Base-by-base conservation (phyloP, 2,329 filamentous ascomycete genomes). In the Cladorrhinum sp. region DNA sequence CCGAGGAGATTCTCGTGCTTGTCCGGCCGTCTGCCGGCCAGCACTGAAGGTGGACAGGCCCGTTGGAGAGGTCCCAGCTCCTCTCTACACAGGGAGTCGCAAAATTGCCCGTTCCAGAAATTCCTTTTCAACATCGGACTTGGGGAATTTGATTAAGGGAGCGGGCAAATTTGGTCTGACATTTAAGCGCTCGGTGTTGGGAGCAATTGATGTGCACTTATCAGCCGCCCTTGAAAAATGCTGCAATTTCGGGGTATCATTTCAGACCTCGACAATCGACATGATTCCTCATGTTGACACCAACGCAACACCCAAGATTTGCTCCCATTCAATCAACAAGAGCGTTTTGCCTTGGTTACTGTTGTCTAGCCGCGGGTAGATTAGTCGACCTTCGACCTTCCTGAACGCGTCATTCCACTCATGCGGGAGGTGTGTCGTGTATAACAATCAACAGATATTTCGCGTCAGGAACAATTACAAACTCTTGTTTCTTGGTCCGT, bases 401-500 rank as follows among this genome's bases (percentile, higher is more conserved):
- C n/a, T n/a, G 3, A 22, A 45, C 41, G 41, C 41, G n/a, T 4
- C 16, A 20, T 45, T 2, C n/a, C 18, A 7, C 41, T 45, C 41
- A 45, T 18, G 41, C 41, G 8, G 41, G 41, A 18, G 41, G 41
- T n/a, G 90, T 92, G 71, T 93, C 90, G 75, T 93, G 90, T 59
- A 93, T 84, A 38, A 92, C 88, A 58, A 93, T 85, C 38, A 93
- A 81, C 51, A 95, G 79, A 74, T 90, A 96, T 70, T 91, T 92
- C 45, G 83, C 71, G 73, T 93, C 91, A 73, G 90, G 90, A 20
- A 93, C 88, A 69, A 95, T 91, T 61, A 95, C 88, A 64, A 95
- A 77, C 74, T 96, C 91, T 68, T 92, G 89, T 74, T 90, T 92
- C 78, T 87, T 92, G n/a, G 90, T 93, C 65, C 91, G 83, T 65